Evolutionary conservation across 768 basidiomycete genomes (phyloP), one percentile per base, ranked within the genome.

Genomic region (Macrocybe gigantea): DNA sequence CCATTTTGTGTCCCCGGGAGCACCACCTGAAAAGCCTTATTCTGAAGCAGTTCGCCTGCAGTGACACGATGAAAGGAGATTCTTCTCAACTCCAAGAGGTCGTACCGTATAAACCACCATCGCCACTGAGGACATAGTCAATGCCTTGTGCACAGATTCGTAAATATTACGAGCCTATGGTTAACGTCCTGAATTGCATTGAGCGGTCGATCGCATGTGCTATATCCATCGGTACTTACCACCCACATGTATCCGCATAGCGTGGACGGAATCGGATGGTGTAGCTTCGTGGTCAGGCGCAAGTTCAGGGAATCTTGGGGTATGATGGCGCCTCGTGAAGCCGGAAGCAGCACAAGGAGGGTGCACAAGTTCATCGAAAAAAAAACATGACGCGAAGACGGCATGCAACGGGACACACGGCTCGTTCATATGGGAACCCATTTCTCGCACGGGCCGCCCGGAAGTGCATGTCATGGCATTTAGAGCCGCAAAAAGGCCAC

Each of bases 21-120:
- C 30, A 81, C 77, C 41, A 69, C 70, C 56, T 82, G 81, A 58
- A 82, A 80, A 2, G 81, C 79, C 13, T 80, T 66, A 55, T 83
- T 82, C 55, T 77, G 78, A 4, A 82, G 61, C 15, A 80, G 54
- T 53, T 65, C 65, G 38, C 53, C 64, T 64, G 48, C 34, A 40
- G 15, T 29, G 30, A 35, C 6, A 42, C 32, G 10, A 47, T 33
- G 5, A 31, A 31, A 30, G 15, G 1, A 33, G 35, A 22, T 22
- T 22, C 22, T 22, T 22, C 22, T 22, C 14, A 9, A 32, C 36
- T 7, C 29, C 7, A 5, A n/a, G 14, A 5, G 11, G 13, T 32
- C 13, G 39, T 52, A 61, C 66, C 70, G 56, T 73, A 72, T 34
- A 73, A 53, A 7, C 71, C 71, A 37, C 67, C 68, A 49, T 72